phyloP scores from a whole-genome alignment of 2,329 filamentous ascomycete genomes.

The Alternaria angustiovoidea region DNA sequence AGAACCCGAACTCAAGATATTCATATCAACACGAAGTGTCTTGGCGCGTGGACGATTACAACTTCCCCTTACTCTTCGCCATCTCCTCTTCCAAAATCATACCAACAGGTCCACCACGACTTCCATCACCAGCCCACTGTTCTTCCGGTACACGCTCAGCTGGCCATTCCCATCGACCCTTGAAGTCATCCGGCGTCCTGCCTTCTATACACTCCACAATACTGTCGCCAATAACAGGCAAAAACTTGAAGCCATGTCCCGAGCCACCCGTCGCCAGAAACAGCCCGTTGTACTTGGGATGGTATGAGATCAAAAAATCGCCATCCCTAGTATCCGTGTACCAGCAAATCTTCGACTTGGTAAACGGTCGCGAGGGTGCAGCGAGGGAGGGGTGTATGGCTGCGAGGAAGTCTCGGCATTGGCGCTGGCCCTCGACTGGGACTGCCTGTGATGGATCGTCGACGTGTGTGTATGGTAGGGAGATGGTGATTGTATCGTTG shows the following conservation, averaged over 20 bases:
- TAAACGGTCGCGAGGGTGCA: constrained; percentile 52
- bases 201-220: constrained; percentile 61
- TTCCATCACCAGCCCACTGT: constrained; percentile 50
- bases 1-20: not conserved
- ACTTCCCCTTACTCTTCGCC: constrained; percentile 42
- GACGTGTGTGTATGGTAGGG: constrained; percentile 61
- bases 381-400: constrained; percentile 43
- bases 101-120: constrained; percentile 48
- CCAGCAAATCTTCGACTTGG: constrained; percentile 61
- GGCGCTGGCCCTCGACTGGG: constrained; percentile 43
- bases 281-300: constrained; percentile 60
- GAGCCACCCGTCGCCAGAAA: constrained; percentile 69
- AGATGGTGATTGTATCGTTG: constrained; percentile 52
- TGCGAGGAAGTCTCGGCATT: constrained; percentile 44
- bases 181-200: constrained; percentile 59
- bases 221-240: constrained; percentile 65
- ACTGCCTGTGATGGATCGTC: constrained; percentile 55
- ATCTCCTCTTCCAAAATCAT: constrained; percentile 53
- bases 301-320: constrained; percentile 63
- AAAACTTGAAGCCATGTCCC: constrained; percentile 70
- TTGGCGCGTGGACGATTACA: constrained; percentile 22
- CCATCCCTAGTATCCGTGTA: constrained; percentile 66
- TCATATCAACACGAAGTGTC: not conserved
- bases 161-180: constrained; percentile 68
- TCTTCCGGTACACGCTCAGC: constrained; percentile 50